A percentile compares a stretch with the other conserved stretches of the same genome.
Conservation (phyloP, 202 grass and related monocot species). For the Bolboschoenoplectus hybrid region DNA sequence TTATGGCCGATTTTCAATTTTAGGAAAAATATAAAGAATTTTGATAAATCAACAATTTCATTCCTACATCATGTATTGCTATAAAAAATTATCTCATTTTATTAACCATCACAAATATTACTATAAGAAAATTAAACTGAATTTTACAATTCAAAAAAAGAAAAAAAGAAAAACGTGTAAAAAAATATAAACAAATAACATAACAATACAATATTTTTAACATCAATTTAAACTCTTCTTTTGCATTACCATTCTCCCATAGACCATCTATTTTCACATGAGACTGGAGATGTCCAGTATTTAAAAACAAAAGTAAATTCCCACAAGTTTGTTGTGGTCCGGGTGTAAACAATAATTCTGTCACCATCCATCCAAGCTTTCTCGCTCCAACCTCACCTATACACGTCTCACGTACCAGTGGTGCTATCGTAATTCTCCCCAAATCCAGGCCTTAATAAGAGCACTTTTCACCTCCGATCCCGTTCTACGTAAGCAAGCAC, state of each 20-base stretch:
- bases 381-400: conserved; percentile 6
- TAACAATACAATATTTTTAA: not conserved
- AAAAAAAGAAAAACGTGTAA: not conserved
- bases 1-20: not conserved
- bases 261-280: not conserved
- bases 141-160: not conserved
- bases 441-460: not conserved
- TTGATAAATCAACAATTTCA: not conserved
- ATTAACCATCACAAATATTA: no score
- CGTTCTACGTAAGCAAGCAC: conserved; percentile 15
- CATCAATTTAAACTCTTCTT: not conserved
- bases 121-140: not conserved
- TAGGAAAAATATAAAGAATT: not conserved
- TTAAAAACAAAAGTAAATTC: not conserved
- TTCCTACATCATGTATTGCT: not conserved
- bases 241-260: not conserved
- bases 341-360: conserved; percentile 24
- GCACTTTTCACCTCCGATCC: conserved; percentile 28
- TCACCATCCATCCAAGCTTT: not conserved
- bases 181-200: not conserved
- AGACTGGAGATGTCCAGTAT: not conserved
- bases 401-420: not conserved
- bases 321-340: not conserved
- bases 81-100: not conserved
- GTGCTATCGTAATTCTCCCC: not conserved